Evolutionary conservation across 2,329 filamentous ascomycete species (phyloP), one percentile per base, ranked within the genome.

Genomic region (Penicillium occitanis): DNA sequence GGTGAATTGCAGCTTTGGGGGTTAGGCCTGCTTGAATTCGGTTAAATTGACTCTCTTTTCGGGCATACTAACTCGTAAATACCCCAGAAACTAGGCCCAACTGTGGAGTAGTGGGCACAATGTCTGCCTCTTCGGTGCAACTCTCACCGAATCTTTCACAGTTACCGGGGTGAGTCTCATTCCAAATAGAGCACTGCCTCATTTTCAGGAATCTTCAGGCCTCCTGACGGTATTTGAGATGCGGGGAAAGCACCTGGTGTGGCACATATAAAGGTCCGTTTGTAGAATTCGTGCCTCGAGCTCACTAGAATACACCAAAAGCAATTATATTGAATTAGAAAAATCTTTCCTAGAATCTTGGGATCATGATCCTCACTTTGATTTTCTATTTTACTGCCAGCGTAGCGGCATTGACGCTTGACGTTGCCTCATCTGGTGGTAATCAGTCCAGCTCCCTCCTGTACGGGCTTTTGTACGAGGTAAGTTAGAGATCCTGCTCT

Each of bases 301-400:
- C 7, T n/a, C 40, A n/a, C 14, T 44, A 8, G 1, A 44, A 44
- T n/a, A n/a, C 40, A 17, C 40, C 40, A 44, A 44, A 44, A 44
- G 40, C 40, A n/a, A 19, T 44, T 42, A 42, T n/a, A n/a, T 42
- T 40, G 37, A 40, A 13, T 40, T 17, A 13, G 5, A 44, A 7
- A 8, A n/a, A 14, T 5, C 40, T 44, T 17, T n/a, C 17, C 5
- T 17, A 44, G 17, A n/a, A 44, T 19, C 40, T 44, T 44, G 17
- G 17, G 30, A 33, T 44, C 17, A 44, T 44, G 40, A 44, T 44
- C 17, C 40, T 44, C 17, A n/a, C 40, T 44, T 44, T n/a, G 8
- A 35, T 59, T 28, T 19, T 59, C 11, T 59, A 5, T 51, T 84
- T 83, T 17, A 84, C 82, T 0, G 72, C 76, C 7, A 69, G 53